These are phyloP conservation scores for Sicyos baderoa DNA, from an alignment of 306 rosid species.

Conservation along the genomic window DNA sequence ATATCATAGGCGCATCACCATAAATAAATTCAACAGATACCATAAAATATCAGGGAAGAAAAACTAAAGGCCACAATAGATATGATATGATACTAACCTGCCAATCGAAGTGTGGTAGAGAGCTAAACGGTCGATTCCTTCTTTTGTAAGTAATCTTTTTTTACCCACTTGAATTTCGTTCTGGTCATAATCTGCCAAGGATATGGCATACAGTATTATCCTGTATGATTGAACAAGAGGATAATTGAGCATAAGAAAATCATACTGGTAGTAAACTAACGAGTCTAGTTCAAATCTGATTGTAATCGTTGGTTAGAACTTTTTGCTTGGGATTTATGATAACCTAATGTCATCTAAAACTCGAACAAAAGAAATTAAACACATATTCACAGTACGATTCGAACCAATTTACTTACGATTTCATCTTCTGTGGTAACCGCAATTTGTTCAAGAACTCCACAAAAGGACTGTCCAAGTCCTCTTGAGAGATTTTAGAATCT, in stretches of 20 bases:
- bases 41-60: not conserved
- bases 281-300: constrained; percentile 4
- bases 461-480: constrained; percentile 71
- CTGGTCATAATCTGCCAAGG: constrained; percentile 74
- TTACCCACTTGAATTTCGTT: constrained; percentile 39
- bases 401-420: constrained; percentile 58
- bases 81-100: constrained; percentile 34
- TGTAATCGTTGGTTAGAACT: not conserved
- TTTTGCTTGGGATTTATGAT: not conserved
- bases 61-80: not conserved
- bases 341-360: not conserved
- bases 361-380: not conserved
- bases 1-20: not conserved
- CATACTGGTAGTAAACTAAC: constrained; percentile 3
- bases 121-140: constrained; percentile 63
- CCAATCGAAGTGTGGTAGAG: constrained; percentile 74
- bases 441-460: constrained; percentile 57
- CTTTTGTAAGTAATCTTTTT: constrained; percentile 55
- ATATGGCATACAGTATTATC: constrained; percentile 79
- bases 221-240: constrained; percentile 30
- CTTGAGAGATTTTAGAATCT: constrained; percentile 42
- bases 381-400: constrained; percentile 17
- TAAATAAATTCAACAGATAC: not conserved
- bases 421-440: constrained; percentile 72
- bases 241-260: not conserved